Conservation (phyloP, 805 yeast genomes). For the Saturnispora besseyi region DNA sequence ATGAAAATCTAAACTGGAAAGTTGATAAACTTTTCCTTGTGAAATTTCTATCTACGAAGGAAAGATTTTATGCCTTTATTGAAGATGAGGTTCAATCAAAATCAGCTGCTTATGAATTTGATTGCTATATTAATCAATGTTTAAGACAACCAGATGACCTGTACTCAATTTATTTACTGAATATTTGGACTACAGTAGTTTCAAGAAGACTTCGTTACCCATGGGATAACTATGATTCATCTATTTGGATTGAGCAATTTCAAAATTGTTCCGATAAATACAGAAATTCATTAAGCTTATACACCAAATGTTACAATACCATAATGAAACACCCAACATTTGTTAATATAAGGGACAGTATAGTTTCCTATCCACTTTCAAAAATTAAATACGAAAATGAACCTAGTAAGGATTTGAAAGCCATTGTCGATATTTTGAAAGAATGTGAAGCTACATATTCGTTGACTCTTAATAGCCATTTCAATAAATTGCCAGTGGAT, state of each 20-base stretch:
- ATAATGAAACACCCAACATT: slow-evolving; percentile 40
- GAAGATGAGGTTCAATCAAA: not conserved
- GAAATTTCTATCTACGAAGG: not conserved
- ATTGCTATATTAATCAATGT: not conserved
- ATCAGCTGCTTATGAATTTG: not conserved
- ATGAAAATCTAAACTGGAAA: not conserved
- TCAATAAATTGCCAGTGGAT: slow-evolving; percentile 4
- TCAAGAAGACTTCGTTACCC: slow-evolving; percentile 5
- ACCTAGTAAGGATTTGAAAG: not conserved
- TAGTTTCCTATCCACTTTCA: slow-evolving; percentile 35
- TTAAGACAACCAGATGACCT: not conserved
- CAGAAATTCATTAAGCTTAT: slow-evolving; percentile 17
- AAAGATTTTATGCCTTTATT: not conserved
- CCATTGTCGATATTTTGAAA: not conserved
- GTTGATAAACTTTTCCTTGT: not conserved
- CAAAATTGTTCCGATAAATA: not conserved
- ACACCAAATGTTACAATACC: slow-evolving; percentile 24
- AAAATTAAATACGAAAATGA: not conserved
- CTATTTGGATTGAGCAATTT: slow-evolving; percentile 3
- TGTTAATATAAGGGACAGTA: slow-evolving; percentile 42
- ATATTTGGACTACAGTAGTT: slow-evolving; percentile 1
- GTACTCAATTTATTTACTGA: not conserved
- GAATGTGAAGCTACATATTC: slow-evolving; percentile 4
- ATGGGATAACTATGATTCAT: not conserved
- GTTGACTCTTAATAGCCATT: not conserved